These are phyloP conservation scores for Bryum argenteum DNA, from an alignment of 225 moss, liverwort and hornwort genomes.

Conservation along the genomic window DNA sequence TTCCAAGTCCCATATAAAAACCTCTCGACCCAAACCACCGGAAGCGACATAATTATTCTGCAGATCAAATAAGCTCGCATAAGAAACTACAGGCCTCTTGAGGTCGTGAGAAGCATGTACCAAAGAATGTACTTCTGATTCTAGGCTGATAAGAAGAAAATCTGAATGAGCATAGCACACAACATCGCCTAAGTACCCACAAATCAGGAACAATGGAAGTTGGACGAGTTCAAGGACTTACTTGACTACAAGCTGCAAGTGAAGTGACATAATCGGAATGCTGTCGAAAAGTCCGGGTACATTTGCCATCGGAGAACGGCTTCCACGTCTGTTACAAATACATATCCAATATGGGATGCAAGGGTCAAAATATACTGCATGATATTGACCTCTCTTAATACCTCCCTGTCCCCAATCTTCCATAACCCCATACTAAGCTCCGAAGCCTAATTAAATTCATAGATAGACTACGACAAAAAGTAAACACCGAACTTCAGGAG, in stretches of 20 bases:
- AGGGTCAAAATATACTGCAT: constrained; percentile 16
- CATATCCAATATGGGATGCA: constrained; percentile 10
- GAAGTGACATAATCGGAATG: constrained; percentile 94
- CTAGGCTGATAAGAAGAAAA: neutral
- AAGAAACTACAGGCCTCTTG: constrained; percentile 3
- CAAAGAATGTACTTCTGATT: neutral
- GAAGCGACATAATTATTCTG: constrained; percentile 91
- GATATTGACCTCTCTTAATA: neutral
- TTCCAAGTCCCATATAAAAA: constrained; percentile 96
- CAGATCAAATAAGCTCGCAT: constrained; percentile 10
- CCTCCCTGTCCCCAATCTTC: constrained; percentile 2
- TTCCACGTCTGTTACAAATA: constrained; percentile 75
- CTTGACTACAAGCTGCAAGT: constrained; percentile 78
- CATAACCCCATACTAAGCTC: neutral
- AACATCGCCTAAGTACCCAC: neutral
- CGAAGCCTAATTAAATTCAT: neutral
- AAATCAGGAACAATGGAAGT: constrained; percentile 1
- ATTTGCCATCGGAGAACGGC: constrained; percentile 76
- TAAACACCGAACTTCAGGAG: neutral
- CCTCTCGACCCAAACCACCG: constrained; percentile 87
- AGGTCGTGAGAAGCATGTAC: neutral
- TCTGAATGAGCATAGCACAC: neutral
- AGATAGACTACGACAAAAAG: neutral
- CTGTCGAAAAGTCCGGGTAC: constrained; percentile 91
- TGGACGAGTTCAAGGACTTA: constrained; percentile 36